phyloP scores from a whole-genome alignment of 768 basidiomycete genomes.

The Boletales sp. region DNA sequence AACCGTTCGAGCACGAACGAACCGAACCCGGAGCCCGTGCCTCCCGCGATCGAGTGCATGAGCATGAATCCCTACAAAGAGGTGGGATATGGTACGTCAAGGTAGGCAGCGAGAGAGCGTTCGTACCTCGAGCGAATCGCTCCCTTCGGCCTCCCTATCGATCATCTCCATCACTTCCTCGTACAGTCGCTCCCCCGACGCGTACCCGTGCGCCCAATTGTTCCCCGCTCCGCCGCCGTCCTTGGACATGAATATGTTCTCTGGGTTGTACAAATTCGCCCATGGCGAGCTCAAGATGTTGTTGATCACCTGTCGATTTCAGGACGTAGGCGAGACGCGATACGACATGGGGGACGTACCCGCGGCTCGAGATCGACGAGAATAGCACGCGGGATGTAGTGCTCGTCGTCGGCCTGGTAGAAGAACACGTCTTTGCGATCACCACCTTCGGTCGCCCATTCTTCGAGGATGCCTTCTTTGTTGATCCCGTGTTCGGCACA shows the following conservation, averaged over 20 bases:
- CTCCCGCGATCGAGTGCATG: conserved; percentile 98
- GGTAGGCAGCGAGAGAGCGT: not conserved
- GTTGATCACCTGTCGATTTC: conserved; percentile 77
- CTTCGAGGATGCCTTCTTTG: conserved; percentile 92
- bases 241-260: conserved; percentile 94
- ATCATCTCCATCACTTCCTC: conserved; percentile 99
- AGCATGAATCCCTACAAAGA: conserved; percentile 88
- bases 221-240: conserved; percentile 99
- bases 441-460: conserved; percentile 93
- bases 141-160: conserved; percentile 96
- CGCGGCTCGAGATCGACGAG: conserved; percentile 95
- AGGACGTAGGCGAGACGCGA: no score
- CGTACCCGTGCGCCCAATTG: conserved; percentile 97
- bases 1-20: conserved; percentile 96
- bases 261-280: conserved; percentile 88
- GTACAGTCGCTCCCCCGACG: conserved; percentile 84
- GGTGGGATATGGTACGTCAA: no score
- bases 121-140: conserved; percentile 89
- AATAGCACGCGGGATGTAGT: conserved; percentile 96
- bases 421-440: conserved; percentile 99
- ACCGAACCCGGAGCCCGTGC: conserved; percentile 96
- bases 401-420: conserved; percentile 99
- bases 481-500: conserved; percentile 99
- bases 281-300: conserved; percentile 87
- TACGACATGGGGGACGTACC: conserved; percentile 43